Base-by-base conservation (phyloP, 176 grass and related monocot species). In the Bonia amplexicaulis region DNA sequence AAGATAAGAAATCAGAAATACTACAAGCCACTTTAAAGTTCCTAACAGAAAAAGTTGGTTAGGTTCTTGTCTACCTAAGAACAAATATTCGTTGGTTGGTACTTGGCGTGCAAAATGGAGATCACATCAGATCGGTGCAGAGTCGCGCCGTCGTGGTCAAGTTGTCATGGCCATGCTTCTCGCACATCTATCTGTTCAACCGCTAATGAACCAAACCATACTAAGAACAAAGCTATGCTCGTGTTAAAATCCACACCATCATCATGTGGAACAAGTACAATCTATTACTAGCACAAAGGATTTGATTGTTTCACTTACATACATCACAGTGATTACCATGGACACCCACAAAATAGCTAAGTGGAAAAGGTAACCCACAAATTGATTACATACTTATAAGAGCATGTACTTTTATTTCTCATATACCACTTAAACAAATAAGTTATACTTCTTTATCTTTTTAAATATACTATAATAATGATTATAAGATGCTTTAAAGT, bases 71-170 rank as follows among this genome's bases (percentile, higher is more conserved):
- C 23, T 63, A 55, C 52, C 63, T 58, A 63, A 33, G 25, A 66
- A 65, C 29, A 17, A 48, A 71, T 33, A 33, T 33, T 39, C n/a
- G 25, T 85, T 7, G 20, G 83, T 55, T 76, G 42, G 71, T 55
- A 7, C 53, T 35, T 73, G 58, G 74, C 61, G 67, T 79, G 68
- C 74, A 53, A 79, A 77, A 23, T 47, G 59, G 69, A 44, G 69
- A 69, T 89, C 86, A 26, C 12, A 14, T 83, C 73, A 76, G 5
- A 33, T 46, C 19, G 22, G 61, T 65, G 26, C 10, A 9, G 42
- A 37, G 42, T 3, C n/a, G 3, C 47, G 58, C 0, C 33, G 5
- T 33, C 63, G 19, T 49, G 66, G 44, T 53, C 60, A 53, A 33
- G 19, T 2, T 25, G 60, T 45, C 59, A 67, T 11, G 44, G 69